Conservation (phyloP, 2,329 filamentous ascomycete genomes). For the Ceratocystiopsis sp. region DNA sequence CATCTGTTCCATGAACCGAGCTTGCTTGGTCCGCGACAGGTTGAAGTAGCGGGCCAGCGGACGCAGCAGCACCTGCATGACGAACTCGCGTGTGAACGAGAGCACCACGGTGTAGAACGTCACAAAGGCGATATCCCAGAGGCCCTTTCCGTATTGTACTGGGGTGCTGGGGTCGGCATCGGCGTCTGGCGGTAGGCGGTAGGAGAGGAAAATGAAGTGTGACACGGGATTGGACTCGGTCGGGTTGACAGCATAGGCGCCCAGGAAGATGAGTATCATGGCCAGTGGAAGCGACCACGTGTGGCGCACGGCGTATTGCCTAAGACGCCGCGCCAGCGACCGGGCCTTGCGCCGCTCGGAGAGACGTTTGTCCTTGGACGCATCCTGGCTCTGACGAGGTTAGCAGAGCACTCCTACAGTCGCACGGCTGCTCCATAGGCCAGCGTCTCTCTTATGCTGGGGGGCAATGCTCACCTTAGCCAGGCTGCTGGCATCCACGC, state of each 20-base stretch:
- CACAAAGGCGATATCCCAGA: constrained; percentile 72
- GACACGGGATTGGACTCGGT: constrained; percentile 61
- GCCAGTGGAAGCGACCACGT: constrained; percentile 51
- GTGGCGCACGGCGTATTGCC: constrained; percentile 35
- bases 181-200: constrained; percentile 44
- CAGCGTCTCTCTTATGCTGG: not conserved
- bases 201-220: constrained; percentile 78
- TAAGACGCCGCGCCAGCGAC: constrained; percentile 34
- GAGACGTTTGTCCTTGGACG: constrained; percentile 20
- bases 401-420: too few species aligned
- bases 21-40: constrained; percentile 63
- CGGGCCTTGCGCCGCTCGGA: constrained; percentile 39
- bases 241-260: constrained; percentile 59
- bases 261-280: constrained; percentile 44
- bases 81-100: constrained; percentile 84
- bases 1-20: constrained; percentile 88
- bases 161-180: constrained; percentile 24
- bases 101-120: constrained; percentile 78
- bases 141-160: constrained; percentile 75
- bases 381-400: constrained; percentile 4
- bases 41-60: constrained; percentile 56
- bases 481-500: constrained; percentile 2
- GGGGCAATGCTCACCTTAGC: constrained; percentile 6
- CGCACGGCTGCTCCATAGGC: not conserved
- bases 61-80: constrained; percentile 79